A percentile compares a stretch with the other conserved stretches of the same genome.
phyloP scores from a whole-genome alignment of 345 rosid genomes.

The Trapa bicornis region DNA sequence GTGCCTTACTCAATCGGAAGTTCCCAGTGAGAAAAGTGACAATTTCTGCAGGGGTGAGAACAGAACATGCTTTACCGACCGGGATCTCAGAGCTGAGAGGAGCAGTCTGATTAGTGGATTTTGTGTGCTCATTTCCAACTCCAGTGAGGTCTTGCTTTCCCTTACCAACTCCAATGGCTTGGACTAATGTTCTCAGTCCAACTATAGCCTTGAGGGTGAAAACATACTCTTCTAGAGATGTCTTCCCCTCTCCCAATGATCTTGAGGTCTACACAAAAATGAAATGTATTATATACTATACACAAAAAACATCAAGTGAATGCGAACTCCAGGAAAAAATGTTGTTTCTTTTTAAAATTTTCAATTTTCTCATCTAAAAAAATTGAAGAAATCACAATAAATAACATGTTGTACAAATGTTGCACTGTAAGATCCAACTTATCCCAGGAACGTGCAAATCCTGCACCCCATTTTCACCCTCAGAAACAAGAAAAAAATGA shows the following conservation, averaged over 20 bases:
- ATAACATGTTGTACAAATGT: too few species aligned
- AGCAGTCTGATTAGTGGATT: slow-evolving; percentile 25
- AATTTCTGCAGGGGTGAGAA: slow-evolving; percentile 44
- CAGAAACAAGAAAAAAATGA: too few species aligned
- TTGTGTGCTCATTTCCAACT: slow-evolving; percentile 37
- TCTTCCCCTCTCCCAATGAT: slow-evolving; percentile 40
- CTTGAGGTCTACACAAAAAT: slow-evolving; percentile 22
- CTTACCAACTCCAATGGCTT: slow-evolving; percentile 43
- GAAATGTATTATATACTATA: background rate
- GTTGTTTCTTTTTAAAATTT: too few species aligned
- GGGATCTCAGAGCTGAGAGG: slow-evolving; percentile 39
- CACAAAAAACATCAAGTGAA: too few species aligned
- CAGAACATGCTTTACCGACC: slow-evolving; percentile 43
- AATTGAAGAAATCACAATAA: too few species aligned
- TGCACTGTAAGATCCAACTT: too few species aligned
- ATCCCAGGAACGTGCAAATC: too few species aligned
- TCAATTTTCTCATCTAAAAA: too few species aligned
- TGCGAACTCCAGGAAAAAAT: too few species aligned
- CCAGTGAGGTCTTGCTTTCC: slow-evolving; percentile 53
- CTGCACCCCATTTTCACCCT: too few species aligned
- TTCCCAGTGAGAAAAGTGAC: slow-evolving; percentile 54
- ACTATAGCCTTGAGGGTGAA: slow-evolving; percentile 38
- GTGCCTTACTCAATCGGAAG: slow-evolving; percentile 63
- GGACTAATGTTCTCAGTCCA: slow-evolving; percentile 30
- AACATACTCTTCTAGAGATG: slow-evolving; percentile 47